A percentile compares a stretch with the other conserved stretches of the same genome.
These are phyloP conservation scores for Trichoderma pleuroti DNA, from an alignment of 2,329 filamentous ascomycete genomes.

Conservation along the genomic window DNA sequence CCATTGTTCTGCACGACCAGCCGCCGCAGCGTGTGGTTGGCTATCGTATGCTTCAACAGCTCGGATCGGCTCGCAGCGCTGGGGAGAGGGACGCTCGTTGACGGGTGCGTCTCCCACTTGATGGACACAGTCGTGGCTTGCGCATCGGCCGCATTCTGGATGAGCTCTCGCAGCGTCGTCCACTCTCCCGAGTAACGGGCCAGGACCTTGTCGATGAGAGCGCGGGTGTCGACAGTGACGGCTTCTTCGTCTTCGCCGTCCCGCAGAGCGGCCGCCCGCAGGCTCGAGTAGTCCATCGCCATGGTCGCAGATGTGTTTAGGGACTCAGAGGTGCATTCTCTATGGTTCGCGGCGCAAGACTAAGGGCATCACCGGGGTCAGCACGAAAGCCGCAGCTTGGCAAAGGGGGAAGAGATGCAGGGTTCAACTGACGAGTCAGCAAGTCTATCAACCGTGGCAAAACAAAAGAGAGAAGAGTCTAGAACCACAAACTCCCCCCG, in stretches of 20 bases:
- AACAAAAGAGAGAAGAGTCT: not conserved
- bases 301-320: not conserved
- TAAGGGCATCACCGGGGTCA: not conserved
- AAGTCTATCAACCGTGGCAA: not conserved
- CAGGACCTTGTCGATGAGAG: slow-evolving; percentile 95
- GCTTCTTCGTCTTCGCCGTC: slow-evolving; percentile 91
- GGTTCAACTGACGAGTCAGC: not conserved
- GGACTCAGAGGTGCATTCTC: not conserved
- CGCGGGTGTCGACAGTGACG: slow-evolving; percentile 94
- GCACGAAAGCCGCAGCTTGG: not conserved
- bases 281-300: slow-evolving; percentile 66
- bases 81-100: slow-evolving; percentile 69
- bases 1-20: slow-evolving; percentile 94
- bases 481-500: not conserved
- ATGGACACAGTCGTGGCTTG: slow-evolving; percentile 86
- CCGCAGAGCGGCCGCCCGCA: slow-evolving; percentile 82
- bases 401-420: not conserved
- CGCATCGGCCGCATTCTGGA: slow-evolving; percentile 98
- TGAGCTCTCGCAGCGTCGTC: slow-evolving; percentile 83
- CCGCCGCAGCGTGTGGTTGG: slow-evolving; percentile 80
- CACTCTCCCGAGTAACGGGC: slow-evolving; percentile 96
- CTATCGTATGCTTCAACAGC: slow-evolving; percentile 75
- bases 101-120: slow-evolving; percentile 87
- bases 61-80: slow-evolving; percentile 63
- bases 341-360: not conserved